Percentiles rank a stretch among this genome's conserved stretches.
These are phyloP conservation scores for Raphanus sativus DNA, from an alignment of 345 rosid genomes.

Conservation along the genomic window DNA sequence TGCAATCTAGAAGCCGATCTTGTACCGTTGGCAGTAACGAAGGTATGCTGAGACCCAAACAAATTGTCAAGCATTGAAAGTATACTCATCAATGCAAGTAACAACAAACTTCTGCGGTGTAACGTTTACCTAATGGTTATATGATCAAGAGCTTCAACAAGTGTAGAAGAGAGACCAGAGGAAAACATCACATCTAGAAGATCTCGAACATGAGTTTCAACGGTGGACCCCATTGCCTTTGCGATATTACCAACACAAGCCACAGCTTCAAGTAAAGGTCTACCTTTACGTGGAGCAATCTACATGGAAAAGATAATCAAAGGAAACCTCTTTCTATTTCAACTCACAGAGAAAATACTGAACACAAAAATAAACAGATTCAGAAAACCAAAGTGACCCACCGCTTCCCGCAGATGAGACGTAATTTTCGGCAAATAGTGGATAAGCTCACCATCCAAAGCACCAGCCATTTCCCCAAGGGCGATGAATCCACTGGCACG, in stretches of 20 bases:
- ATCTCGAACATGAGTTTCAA: conserved; percentile 81
- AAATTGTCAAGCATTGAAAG: conserved; percentile 11
- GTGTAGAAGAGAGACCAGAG: conserved; percentile 80
- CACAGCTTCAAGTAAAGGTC: conserved; percentile 93
- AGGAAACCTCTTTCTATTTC: conserved; percentile 16
- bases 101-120: conserved; percentile 19
- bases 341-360: conserved; percentile 4
- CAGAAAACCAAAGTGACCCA: conserved; percentile 39
- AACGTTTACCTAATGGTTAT: conserved; percentile 65
- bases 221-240: conserved; percentile 83
- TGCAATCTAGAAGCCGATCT: conserved; percentile 76
- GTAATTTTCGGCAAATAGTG: conserved; percentile 94
- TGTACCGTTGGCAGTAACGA: conserved; percentile 82
- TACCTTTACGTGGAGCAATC: conserved; percentile 99
- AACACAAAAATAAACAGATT: conserved; percentile 26
- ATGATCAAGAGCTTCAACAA: conserved; percentile 87
- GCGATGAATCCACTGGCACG: conserved; percentile 97
- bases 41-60: conserved; percentile 71
- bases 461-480: conserved; percentile 99
- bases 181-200: conserved; percentile 87
- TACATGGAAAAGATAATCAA: conserved; percentile 40
- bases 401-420: conserved; percentile 91
- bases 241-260: conserved; percentile 98
- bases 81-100: conserved; percentile 12
- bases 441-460: conserved; percentile 93